Percentiles rank a stretch among this genome's conserved stretches.
These are phyloP conservation scores for Boletus reticuloceps DNA, from an alignment of 768 basidiomycete species.

Conservation along the genomic window DNA sequence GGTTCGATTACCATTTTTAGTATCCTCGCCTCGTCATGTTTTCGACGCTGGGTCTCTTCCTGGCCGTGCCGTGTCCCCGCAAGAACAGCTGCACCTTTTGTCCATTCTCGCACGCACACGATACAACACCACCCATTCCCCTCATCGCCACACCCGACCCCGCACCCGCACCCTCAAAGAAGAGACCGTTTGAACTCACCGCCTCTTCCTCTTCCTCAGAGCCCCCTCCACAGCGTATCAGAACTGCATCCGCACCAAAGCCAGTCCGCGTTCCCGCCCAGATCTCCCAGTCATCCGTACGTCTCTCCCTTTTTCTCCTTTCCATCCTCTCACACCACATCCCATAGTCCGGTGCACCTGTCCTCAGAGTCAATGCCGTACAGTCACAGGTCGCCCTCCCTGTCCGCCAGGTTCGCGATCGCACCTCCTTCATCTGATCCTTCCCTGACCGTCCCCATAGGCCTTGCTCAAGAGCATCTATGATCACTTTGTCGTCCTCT, in stretches of 20 bases:
- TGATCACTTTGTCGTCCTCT: conserved; percentile 69
- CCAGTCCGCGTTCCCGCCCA: conserved; percentile 42
- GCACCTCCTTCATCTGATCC: neutral
- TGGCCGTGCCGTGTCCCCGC: conserved; percentile 58
- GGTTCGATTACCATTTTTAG: too few species aligned
- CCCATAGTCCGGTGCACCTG: conserved; percentile 55
- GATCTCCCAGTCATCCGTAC: conserved; percentile 22
- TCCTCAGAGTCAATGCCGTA: conserved; percentile 63
- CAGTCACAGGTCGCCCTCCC: conserved; percentile 71
- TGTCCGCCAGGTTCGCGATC: conserved; percentile 61
- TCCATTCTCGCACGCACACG: conserved; percentile 58
- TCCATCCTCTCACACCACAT: neutral
- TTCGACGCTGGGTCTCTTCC: conserved; percentile 56
- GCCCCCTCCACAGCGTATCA: conserved; percentile 66
- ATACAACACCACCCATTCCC: conserved; percentile 25
- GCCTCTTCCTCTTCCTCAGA: conserved; percentile 34
- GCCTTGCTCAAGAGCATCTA: conserved; percentile 73
- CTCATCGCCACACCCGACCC: conserved; percentile 14
- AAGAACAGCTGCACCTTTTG: conserved; percentile 50
- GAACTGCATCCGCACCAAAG: conserved; percentile 42
- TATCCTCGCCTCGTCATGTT: conserved; percentile 49
- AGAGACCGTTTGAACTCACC: conserved; percentile 41
- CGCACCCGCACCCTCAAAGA: conserved; percentile 32
- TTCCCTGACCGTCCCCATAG: conserved; percentile 32
- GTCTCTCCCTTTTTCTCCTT: neutral